A percentile compares a stretch with the other conserved stretches of the same genome.
Evolutionary conservation across 139 green algal species (phyloP).

Genomic region (Ulvella scutata): DNA sequence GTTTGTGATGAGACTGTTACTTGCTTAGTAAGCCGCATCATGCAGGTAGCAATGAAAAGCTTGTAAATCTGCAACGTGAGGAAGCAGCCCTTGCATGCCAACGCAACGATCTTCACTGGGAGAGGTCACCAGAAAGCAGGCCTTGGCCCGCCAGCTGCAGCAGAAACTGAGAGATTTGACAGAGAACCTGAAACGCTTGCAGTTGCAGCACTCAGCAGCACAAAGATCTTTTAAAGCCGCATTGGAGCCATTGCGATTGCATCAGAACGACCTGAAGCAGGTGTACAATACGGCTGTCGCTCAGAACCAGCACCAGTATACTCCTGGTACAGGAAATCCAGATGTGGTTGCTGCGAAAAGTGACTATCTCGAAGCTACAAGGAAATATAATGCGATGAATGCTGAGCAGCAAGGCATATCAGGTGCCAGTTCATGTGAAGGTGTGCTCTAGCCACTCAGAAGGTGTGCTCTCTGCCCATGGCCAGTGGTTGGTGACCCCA

Average conservation of each 20-base stretch:
- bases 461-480: no score
- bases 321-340: not conserved
- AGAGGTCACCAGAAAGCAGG: constrained; percentile 22
- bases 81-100: constrained; percentile 9
- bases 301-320: not conserved
- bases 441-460: no score
- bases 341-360: not conserved
- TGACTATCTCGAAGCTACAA: no score
- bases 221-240: not conserved
- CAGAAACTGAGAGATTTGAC: no score
- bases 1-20: constrained; percentile 9
- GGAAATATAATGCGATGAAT: no score
- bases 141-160: not conserved
- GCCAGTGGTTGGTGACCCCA: no score
- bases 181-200: no score
- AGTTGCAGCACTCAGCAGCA: not conserved
- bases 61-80: constrained; percentile 4
- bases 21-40: constrained; percentile 16
- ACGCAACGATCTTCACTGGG: constrained; percentile 15
- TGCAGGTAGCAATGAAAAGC: not conserved
- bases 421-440: no score
- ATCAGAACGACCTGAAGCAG: not conserved
- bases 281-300: not conserved
- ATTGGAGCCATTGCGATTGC: not conserved
- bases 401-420: no score